A percentile compares a stretch with the other conserved stretches of the same genome.
Conservation (phyloP, 2,329 filamentous ascomycete genomes). For the Trichoderma atroviride region DNA sequence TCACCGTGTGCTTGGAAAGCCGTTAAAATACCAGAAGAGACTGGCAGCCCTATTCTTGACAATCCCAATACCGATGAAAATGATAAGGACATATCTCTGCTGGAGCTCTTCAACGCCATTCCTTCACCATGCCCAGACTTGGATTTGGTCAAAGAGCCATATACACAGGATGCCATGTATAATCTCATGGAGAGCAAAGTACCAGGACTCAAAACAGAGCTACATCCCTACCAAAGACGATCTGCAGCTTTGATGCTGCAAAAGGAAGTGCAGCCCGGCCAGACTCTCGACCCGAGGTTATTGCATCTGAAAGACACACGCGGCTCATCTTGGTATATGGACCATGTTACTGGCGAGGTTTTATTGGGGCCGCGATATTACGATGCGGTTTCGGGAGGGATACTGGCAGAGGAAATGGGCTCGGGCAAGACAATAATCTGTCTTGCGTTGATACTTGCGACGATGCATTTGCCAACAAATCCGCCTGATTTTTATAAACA, state of each 20-base stretch:
- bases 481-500: conserved; percentile 64
- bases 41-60: conserved; percentile 9
- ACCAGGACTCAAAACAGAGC: conserved; percentile 61
- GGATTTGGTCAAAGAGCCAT: conserved; percentile 50
- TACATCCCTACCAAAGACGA: conserved; percentile 79
- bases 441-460: conserved; percentile 74
- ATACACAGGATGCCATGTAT: conserved; percentile 57
- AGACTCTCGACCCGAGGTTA: conserved; percentile 74
- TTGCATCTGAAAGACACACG: conserved; percentile 61
- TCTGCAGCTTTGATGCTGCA: conserved; percentile 85
- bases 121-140: conserved; percentile 67
- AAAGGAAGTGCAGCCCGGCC: conserved; percentile 67
- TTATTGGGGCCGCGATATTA: conserved; percentile 70
- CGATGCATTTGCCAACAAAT: conserved; percentile 66
- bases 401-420: conserved; percentile 80
- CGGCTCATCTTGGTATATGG: conserved; percentile 69
- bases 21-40: conserved; percentile 16
- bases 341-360: conserved; percentile 64
- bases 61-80: conserved; percentile 30
- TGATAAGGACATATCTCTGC: conserved; percentile 56
- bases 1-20: conserved; percentile 60
- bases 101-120: conserved; percentile 73
- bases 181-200: conserved; percentile 57
- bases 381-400: conserved; percentile 74
- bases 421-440: conserved; percentile 88